Evolutionary conservation across 2,329 filamentous ascomycete genomes (phyloP), one percentile per base, ranked within the genome.

Genomic region (Colletotrichum camelliae): DNA sequence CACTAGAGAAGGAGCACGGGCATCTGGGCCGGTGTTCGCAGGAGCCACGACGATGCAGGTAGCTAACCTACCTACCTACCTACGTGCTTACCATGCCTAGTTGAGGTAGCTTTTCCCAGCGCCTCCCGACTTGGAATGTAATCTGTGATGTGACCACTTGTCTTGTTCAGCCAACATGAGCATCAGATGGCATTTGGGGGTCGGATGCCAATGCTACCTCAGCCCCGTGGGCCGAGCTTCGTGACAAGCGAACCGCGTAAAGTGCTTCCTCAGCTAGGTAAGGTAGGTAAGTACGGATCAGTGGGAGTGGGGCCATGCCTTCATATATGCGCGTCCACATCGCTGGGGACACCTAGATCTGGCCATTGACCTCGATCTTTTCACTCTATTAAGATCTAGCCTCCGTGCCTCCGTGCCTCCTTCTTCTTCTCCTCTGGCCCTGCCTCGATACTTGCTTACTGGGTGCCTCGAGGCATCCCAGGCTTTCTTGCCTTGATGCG

Each of bases 281-380:
- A 48, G 55, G 57, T 18, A 43, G 29, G 35, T n/a, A 12, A 16
- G 21, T 21, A 55, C 55, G 61, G 72, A 43, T 62, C 55, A 67
- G 73, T 65, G 73, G 64, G 57, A 48, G n/a, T 35, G 27, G 64
- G 35, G 43, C 18, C 18, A n/a, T 9, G 18, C 18, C 43, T 57
- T 52, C 62, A 21, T 21, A 61, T 71, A 35, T 74, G 65, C 67
- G 67, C 37, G 72, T 71, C 48, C 72, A n/a, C 43, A 48, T 48
- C 18, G 43, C 21, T 58, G 18, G 52, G 31, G 29, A 15, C 18
- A 48, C 43, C 21, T 62, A 58, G 31, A 33, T 33, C 43, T 48
- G 43, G 43, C 43, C 43, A 48, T 48, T 9, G 43, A n/a, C 18
- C 43, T 48, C 18, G 43, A 48, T 48, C 43, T 48, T 21, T n/a